phyloP scores from a whole-genome alignment of 2,329 filamentous ascomycete genomes.

The Aspergillus costaricaensis region DNA sequence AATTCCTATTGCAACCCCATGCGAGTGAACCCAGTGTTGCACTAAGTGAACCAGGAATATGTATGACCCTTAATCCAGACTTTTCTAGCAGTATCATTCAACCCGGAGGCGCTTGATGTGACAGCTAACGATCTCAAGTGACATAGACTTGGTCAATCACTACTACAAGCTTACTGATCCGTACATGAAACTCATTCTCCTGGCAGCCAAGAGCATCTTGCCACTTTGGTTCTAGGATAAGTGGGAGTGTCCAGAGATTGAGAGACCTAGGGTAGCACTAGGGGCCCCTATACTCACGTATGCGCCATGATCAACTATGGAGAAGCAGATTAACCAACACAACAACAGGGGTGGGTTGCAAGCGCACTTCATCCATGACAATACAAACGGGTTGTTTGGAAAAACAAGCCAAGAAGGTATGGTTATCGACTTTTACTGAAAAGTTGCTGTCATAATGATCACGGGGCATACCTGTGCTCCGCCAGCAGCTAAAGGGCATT shows the following conservation, averaged over 20 bases:
- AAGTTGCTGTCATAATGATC: not conserved
- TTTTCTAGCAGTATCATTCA: not conserved
- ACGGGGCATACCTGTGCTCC: not conserved
- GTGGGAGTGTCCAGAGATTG: not conserved
- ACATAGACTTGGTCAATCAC: not conserved
- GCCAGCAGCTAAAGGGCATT: not conserved
- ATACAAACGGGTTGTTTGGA: not conserved
- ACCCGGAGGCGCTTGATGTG: not conserved
- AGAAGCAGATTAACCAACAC: not conserved
- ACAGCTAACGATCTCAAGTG: not conserved
- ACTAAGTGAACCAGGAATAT: not conserved
- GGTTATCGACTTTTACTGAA: not conserved
- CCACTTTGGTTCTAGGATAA: not conserved
- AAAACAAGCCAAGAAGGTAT: not conserved
- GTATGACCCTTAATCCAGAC: not conserved
- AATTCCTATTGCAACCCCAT: not conserved
- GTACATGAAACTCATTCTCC: not conserved
- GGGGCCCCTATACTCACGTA: not conserved
- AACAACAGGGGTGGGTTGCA: not conserved
- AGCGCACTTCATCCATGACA: not conserved
- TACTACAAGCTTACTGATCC: not conserved
- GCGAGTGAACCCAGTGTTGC: not conserved
- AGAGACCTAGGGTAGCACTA: not conserved
- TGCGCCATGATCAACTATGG: not conserved
- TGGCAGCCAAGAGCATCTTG: not conserved